Base-by-base conservation (phyloP, 139 green algal species). In the Zygnema cylindricum region DNA sequence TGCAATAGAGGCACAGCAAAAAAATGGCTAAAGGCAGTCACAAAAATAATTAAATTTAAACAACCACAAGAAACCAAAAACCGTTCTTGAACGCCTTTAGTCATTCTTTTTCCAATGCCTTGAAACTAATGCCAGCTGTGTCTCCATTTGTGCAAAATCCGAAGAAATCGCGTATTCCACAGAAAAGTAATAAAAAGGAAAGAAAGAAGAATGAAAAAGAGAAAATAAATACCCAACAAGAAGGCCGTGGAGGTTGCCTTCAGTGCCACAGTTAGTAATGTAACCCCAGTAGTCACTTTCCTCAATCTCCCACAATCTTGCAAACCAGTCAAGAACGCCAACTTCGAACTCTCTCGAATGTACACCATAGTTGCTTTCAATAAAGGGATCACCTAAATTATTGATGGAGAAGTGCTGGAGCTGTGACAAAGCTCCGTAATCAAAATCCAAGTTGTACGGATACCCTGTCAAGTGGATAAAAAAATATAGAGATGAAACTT, bases 381-480 rank as follows among this genome's bases (percentile, higher is more conserved):
- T 98, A 86, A 98, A 99, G 0, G 96, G 96, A 86, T 98, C 97
- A 2, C 97, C 97, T 49, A 99, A 91, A 88, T 99, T 99, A 92
- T 99, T 99, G 91, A 99, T 99, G 93, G 94, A 97, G 35, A 90
- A 99, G 95, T 63, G n/a, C 69, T 92, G 90, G 36, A 92, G 85
- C 33, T 90, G 40, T 0, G 85, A 94, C 57, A 99, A 91, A 0
- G 95, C 93, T 1, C 94, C 95, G 89, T 97, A 99, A 86, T 99
- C 95, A 93, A 99, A 99, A 77, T 98, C 97, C n/a, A 99, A 93
- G 92, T 99, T 99, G 95, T 99, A 99, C 0, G 97, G 97, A 86
- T 99, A 99, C 32, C 85, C 85, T 90, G 83, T n/a, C n/a, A n/a
- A n/a, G n/a, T n/a, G n/a, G n/a, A n/a, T n/a, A n/a, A n/a, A n/a